Percentiles rank a stretch among this genome's conserved stretches.
These are phyloP conservation scores for Tothia fuscella DNA, from an alignment of 2,329 filamentous ascomycete species.

Conservation along the genomic window DNA sequence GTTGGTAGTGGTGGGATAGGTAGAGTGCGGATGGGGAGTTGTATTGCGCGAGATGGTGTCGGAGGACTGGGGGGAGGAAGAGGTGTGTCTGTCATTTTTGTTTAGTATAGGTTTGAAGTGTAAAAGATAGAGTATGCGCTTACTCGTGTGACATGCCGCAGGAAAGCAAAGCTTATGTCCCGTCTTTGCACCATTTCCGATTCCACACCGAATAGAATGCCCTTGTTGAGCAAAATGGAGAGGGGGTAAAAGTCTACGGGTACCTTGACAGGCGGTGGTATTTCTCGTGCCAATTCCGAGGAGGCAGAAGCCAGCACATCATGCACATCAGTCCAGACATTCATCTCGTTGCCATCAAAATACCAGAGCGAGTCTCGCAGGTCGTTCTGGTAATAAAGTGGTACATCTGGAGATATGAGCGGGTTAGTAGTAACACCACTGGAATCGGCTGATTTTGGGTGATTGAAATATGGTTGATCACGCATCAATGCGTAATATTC, in stretches of 20 bases:
- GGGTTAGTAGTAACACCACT: constrained; percentile 35
- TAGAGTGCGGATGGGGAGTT: constrained; percentile 70
- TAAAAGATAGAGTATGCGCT: constrained; percentile 20
- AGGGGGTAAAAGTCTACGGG: constrained; percentile 92
- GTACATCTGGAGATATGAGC: constrained; percentile 36
- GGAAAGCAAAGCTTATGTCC: constrained; percentile 81
- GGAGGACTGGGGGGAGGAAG: constrained; percentile 79
- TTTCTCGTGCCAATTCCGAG: constrained; percentile 52
- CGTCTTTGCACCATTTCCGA: constrained; percentile 86
- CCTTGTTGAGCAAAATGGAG: constrained; percentile 77
- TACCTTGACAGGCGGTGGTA: constrained; percentile 64
- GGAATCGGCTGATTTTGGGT: constrained; percentile 23
- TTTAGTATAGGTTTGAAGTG: constrained; percentile 1
- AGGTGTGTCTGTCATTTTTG: constrained; percentile 65
- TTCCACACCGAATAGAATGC: constrained; percentile 81
- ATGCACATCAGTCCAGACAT: constrained; percentile 79
- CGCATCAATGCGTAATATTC: constrained; percentile 91
- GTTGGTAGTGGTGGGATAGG: constrained; percentile 73
- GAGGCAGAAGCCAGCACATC: constrained; percentile 66
- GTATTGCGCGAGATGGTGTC: constrained; percentile 62
- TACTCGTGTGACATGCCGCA: constrained; percentile 79
- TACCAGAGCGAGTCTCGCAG: constrained; percentile 86
- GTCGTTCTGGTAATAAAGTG: constrained; percentile 36
- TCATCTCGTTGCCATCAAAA: constrained; percentile 78
- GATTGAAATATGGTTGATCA: constrained; percentile 52